Evolutionary conservation across 2,329 filamentous ascomycete genomes (phyloP).

Genomic region (Aspergillus brasiliensis): DNA sequence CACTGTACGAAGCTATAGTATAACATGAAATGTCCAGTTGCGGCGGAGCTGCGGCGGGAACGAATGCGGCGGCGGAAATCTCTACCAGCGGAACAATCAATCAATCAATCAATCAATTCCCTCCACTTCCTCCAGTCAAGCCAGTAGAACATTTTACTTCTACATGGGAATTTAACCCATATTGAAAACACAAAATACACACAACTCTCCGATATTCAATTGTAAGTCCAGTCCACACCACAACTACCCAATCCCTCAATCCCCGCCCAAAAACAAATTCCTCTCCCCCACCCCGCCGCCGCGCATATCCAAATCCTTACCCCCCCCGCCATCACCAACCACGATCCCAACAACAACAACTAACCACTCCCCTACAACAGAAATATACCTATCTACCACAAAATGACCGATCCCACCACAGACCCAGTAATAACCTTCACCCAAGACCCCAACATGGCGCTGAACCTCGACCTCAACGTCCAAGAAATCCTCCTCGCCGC

Average conservation of each 20-base stretch:
- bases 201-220: neutral
- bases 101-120: neutral
- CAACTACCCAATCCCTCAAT: neutral
- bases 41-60: conserved; percentile 23
- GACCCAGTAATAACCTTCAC: neutral
- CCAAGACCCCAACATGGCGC: conserved; percentile 25
- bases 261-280: neutral
- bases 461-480: conserved; percentile 43
- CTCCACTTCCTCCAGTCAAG: neutral
- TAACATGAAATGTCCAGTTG: neutral
- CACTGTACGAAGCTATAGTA: neutral
- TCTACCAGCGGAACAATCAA: conserved; percentile 19
- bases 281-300: neutral
- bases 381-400: neutral
- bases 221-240: neutral
- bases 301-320: neutral
- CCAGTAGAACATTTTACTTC: neutral
- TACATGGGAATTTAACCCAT: neutral
- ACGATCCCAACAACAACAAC: too few species aligned
- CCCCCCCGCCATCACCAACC: neutral
- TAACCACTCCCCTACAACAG: neutral
- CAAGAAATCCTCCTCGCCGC: conserved; percentile 68
- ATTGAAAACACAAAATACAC: neutral
- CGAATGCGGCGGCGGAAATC: conserved; percentile 35
- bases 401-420: neutral